A percentile compares a stretch with the other conserved stretches of the same genome.
Evolutionary conservation across 495 filamentous ascomycete genomes (phyloP).

Genomic region (Aspergillus campestris): DNA sequence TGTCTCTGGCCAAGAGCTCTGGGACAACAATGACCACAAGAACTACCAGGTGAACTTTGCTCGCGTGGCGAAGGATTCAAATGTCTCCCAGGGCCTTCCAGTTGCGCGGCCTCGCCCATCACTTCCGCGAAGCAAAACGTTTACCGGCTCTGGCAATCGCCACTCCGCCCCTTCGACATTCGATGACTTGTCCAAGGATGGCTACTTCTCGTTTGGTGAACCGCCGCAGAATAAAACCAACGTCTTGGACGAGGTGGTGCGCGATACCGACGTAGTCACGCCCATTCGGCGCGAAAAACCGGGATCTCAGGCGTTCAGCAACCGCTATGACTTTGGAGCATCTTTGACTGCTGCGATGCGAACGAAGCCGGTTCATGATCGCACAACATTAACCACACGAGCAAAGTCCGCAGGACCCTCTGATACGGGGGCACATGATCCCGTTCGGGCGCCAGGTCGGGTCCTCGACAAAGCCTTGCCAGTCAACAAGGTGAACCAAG

Average conservation of each 20-base stretch:
- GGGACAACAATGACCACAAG: constrained; percentile 82
- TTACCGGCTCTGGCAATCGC: constrained; percentile 37
- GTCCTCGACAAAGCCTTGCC: constrained; percentile 11
- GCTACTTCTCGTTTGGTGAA: constrained; percentile 48
- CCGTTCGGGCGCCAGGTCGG: constrained; percentile 6
- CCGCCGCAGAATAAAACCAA: constrained; percentile 49
- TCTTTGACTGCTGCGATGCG: constrained; percentile 81
- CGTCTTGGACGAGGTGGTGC: constrained; percentile 20
- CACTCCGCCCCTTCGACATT: constrained; percentile 55
- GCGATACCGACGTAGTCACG: constrained; percentile 32
- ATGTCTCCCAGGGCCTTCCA: constrained; percentile 41
- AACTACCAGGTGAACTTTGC: constrained; percentile 92
- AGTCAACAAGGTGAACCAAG: constrained; percentile 12
- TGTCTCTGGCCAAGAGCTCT: constrained; percentile 77
- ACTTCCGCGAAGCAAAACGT: constrained; percentile 66
- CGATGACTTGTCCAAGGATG: constrained; percentile 61
- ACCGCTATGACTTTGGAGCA: constrained; percentile 87
- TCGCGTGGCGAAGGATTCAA: constrained; percentile 59
- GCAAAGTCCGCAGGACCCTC: constrained; percentile 22
- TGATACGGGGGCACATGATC: constrained; percentile 3
- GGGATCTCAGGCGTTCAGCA: constrained; percentile 71
- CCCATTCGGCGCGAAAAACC: constrained; percentile 48
- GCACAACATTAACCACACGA: constrained; percentile 33
- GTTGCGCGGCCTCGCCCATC: constrained; percentile 48
- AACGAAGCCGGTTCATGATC: constrained; percentile 44